Conservation (phyloP, 169 alveolate species). For the Babesia ovata region DNA sequence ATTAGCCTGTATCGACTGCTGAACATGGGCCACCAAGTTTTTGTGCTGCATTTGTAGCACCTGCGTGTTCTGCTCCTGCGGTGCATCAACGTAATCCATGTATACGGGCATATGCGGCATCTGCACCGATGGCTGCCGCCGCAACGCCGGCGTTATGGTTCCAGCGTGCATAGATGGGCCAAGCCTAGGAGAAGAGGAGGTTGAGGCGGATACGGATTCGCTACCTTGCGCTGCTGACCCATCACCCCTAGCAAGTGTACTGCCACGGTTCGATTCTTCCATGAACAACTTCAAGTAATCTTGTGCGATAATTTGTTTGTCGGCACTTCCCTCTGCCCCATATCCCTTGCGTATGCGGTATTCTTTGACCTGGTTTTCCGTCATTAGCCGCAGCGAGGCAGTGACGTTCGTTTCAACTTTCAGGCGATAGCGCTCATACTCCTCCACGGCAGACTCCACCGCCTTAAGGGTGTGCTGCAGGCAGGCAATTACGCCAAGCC, state of each 20-base stretch:
- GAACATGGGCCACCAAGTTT: slow-evolving; percentile 27
- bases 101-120: background rate
- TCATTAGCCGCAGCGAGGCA: slow-evolving; percentile 33
- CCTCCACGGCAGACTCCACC: slow-evolving; percentile 40
- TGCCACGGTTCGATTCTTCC: background rate
- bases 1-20: slow-evolving; percentile 40
- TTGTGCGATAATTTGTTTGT: slow-evolving; percentile 6
- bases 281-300: slow-evolving; percentile 15
- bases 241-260: background rate
- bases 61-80: slow-evolving; percentile 7
- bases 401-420: slow-evolving; percentile 44
- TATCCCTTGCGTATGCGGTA: background rate
- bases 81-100: slow-evolving; percentile 9
- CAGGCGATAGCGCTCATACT: slow-evolving; percentile 44
- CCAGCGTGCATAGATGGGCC: background rate
- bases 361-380: slow-evolving; percentile 27
- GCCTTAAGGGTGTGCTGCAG: slow-evolving; percentile 44
- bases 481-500: slow-evolving; percentile 56
- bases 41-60: slow-evolving; percentile 47
- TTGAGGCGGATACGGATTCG: background rate
- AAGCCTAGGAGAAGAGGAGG: background rate
- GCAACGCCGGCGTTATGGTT: background rate
- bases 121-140: background rate
- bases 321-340: background rate
- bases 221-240: background rate